phyloP scores from a whole-genome alignment of 331 rosid genomes.

The Spiraea crenata region DNA sequence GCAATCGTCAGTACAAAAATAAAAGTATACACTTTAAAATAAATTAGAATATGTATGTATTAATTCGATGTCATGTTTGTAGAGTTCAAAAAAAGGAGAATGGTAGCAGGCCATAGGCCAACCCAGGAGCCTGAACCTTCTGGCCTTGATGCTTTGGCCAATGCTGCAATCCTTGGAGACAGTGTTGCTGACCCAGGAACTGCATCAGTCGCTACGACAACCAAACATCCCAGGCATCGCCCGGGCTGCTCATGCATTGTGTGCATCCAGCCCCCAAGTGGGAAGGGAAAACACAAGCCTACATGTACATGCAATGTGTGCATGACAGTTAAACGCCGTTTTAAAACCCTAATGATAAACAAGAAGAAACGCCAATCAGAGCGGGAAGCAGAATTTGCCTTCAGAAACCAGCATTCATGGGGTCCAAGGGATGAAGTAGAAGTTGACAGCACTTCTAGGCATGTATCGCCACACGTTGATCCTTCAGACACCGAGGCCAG shows the following conservation, averaged over 20 bases:
- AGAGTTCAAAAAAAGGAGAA: conserved; percentile 80
- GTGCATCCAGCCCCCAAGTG: conserved; percentile 99
- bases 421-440: conserved; percentile 70
- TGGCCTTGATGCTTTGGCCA: conserved; percentile 89
- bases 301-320: conserved; percentile 93
- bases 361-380: conserved; percentile 97
- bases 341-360: conserved; percentile 93
- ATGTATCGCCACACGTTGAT: conserved; percentile 53
- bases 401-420: conserved; percentile 66
- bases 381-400: conserved; percentile 95
- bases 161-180: conserved; percentile 86
- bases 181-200: conserved; percentile 55
- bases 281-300: conserved; percentile 99
- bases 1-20: not conserved
- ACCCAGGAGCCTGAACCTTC: conserved; percentile 64
- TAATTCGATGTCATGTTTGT: conserved; percentile 1
- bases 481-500: conserved; percentile 64
- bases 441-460: conserved; percentile 64
- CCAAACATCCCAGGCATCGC: conserved; percentile 96
- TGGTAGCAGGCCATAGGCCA: conserved; percentile 42
- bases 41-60: not conserved
- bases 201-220: conserved; percentile 75
- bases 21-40: not conserved
- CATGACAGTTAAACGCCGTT: conserved; percentile 94
- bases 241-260: conserved; percentile 99